These are phyloP conservation scores for Cladosporium sp. DNA, from an alignment of 2,329 filamentous ascomycete species.

Conservation along the genomic window DNA sequence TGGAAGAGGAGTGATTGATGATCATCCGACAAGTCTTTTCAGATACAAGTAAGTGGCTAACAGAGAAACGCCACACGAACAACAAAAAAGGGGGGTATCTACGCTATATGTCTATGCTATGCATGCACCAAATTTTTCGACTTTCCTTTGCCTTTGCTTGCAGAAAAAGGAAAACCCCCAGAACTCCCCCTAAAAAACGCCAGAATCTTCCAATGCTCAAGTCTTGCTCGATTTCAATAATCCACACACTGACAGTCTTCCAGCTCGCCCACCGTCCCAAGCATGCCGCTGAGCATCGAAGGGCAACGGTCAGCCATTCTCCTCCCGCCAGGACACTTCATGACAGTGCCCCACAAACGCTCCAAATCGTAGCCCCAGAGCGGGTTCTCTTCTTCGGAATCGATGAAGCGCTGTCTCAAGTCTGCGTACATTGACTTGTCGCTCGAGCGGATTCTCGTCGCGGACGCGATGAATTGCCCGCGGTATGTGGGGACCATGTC, in stretches of 20 bases:
- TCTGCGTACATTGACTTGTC: conserved; percentile 33
- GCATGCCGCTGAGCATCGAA: conserved; percentile 20
- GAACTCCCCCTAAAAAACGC: too few species aligned
- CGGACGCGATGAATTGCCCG: conserved; percentile 47
- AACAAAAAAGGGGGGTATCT: too few species aligned
- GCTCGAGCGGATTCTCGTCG: conserved; percentile 38
- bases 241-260: conserved; percentile 27
- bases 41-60: too few species aligned
- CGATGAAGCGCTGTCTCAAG: conserved; percentile 24
- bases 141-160: too few species aligned
- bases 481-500: conserved; percentile 40
- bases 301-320: conserved; percentile 23
- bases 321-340: conserved; percentile 29
- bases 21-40: too few species aligned
- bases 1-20: too few species aligned
- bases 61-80: too few species aligned
- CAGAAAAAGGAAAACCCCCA: too few species aligned
- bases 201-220: not conserved
- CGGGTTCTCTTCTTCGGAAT: conserved; percentile 30
- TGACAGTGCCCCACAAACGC: conserved; percentile 34
- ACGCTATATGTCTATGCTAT: too few species aligned
- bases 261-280: conserved; percentile 14
- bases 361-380: conserved; percentile 35
- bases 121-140: too few species aligned
- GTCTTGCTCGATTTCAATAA: not conserved